Percentiles rank a stretch among this genome's conserved stretches.
phyloP scores from a whole-genome alignment of 129 eudicot species.

The Scalesia atractyloides region DNA sequence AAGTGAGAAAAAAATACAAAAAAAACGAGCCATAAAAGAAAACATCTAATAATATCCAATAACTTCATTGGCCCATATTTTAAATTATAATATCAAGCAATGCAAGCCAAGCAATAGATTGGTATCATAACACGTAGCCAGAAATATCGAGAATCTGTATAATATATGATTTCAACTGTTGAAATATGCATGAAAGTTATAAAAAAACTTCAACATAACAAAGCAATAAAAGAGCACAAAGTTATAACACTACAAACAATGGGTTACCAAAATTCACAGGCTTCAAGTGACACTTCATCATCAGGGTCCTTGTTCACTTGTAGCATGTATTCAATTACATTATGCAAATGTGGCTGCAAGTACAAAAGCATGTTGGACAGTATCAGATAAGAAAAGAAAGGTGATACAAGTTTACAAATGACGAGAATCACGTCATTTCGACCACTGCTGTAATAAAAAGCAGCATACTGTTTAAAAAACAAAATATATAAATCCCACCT shows the following conservation, averaged over 20 bases:
- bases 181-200: background rate
- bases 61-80: background rate
- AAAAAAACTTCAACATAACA: background rate
- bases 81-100: background rate
- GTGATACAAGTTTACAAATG: background rate
- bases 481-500: constrained; percentile 48
- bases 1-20: background rate
- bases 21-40: background rate
- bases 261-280: constrained; percentile 94
- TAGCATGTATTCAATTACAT: constrained; percentile 86
- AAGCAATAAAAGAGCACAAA: constrained; percentile 17
- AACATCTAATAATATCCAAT: background rate
- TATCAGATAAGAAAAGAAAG: constrained; percentile 4
- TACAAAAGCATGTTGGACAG: constrained; percentile 32
- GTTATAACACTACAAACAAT: constrained; percentile 13
- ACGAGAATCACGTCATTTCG: background rate
- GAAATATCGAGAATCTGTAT: background rate
- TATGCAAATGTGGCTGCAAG: constrained; percentile 84
- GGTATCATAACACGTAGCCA: background rate
- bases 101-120: background rate
- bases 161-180: background rate
- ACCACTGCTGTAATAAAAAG: constrained; percentile 14
- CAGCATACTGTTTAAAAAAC: background rate
- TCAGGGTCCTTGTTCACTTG: constrained; percentile 96
- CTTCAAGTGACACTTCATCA: constrained; percentile 98